A percentile compares a stretch with the other conserved stretches of the same genome.
Evolutionary conservation across 1,284 basidiomycete species (phyloP).

Genomic region (Pseudozyma pruni): DNA sequence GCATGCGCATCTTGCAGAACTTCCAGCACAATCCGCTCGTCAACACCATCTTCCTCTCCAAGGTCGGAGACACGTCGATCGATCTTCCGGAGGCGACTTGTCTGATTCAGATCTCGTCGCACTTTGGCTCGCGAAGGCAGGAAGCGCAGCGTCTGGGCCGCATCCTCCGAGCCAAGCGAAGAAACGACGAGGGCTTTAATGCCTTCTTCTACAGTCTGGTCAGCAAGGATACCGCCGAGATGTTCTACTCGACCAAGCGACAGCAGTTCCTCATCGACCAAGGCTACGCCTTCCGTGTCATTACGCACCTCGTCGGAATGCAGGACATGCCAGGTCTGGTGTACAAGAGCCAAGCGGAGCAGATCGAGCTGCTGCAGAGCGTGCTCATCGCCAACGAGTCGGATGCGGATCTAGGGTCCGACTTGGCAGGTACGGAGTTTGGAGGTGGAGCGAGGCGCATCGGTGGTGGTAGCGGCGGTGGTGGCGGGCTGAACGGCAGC

Average conservation of each 20-base stretch:
- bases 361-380: conserved; percentile 90
- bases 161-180: conserved; percentile 94
- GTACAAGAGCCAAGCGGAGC: conserved; percentile 88
- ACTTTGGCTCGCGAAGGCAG: conserved; percentile 97
- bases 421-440: conserved; percentile 73
- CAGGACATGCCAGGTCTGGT: conserved; percentile 88
- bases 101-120: conserved; percentile 99
- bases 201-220: conserved; percentile 99
- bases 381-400: conserved; percentile 91
- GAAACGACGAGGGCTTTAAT: conserved; percentile 99
- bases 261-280: conserved; percentile 99
- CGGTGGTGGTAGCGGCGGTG: conserved; percentile 13
- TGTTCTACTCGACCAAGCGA: conserved; percentile 99
- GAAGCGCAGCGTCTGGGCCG: conserved; percentile 93
- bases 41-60: conserved; percentile 98
- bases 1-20: conserved; percentile 91
- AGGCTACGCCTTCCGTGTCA: conserved; percentile 99
- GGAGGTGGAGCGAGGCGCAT: conserved; percentile 9
- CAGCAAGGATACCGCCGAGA: conserved; percentile 98
- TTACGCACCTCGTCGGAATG: conserved; percentile 94
- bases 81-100: conserved; percentile 99
- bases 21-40: conserved; percentile 94
- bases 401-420: conserved; percentile 86
- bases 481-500: conserved; percentile 11
- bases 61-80: conserved; percentile 99